phyloP scores from a whole-genome alignment of 2,329 filamentous ascomycete species.

The Alternaria sp. region DNA sequence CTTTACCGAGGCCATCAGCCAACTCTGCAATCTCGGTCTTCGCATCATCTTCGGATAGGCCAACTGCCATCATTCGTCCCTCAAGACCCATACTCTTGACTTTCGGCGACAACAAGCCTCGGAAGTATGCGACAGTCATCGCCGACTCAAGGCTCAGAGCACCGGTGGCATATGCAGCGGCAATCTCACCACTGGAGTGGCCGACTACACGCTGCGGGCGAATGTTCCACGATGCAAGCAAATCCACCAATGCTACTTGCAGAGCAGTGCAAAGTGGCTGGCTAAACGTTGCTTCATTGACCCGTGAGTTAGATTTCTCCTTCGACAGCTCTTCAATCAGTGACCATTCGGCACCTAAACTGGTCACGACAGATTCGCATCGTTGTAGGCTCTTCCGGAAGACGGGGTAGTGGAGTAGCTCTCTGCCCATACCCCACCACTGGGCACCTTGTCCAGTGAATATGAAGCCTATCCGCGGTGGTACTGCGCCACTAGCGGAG shows the following conservation, averaged over 20 bases:
- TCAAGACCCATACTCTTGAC: constrained; percentile 9
- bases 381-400: constrained; percentile 14
- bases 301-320: constrained; percentile 5
- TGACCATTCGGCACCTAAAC: constrained; percentile 12
- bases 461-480: constrained; percentile 26
- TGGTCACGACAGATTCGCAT: constrained; percentile 5
- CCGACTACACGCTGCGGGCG: constrained; percentile 23
- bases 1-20: constrained; percentile 21
- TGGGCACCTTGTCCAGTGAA: constrained; percentile 56
- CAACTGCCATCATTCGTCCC: constrained; percentile 42
- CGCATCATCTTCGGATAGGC: constrained; percentile 24
- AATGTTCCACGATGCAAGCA: constrained; percentile 21
- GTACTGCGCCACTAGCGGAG: not conserved
- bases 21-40: constrained; percentile 3
- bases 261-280: constrained; percentile 29
- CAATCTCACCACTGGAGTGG: constrained; percentile 39
- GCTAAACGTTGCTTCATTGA: constrained; percentile 17
- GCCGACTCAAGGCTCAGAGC: constrained; percentile 9
- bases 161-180: constrained; percentile 30
- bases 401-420: constrained; percentile 35
- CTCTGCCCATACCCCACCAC: constrained; percentile 50
- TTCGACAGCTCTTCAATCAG: constrained; percentile 18
- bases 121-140: constrained; percentile 20
- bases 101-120: constrained; percentile 10
- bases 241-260: constrained; percentile 31